Base-by-base conservation (phyloP, 768 basidiomycete genomes). In the Mycena olivaceomarginata region DNA sequence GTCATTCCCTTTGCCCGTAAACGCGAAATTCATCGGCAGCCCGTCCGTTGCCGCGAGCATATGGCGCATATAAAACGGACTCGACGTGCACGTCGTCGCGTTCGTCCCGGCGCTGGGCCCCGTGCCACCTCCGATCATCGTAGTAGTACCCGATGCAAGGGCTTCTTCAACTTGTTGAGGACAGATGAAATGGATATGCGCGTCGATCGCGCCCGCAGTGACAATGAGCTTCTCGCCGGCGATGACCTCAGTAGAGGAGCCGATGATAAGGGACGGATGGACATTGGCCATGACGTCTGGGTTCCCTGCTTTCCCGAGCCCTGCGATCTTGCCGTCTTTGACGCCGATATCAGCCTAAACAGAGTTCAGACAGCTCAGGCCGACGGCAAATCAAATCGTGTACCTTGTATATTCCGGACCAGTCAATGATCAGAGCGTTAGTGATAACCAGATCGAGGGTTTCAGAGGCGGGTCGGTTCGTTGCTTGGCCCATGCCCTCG, bases 1-100 rank as follows among this genome's bases (percentile, higher is more conserved):
- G 82, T 99, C 98, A 79, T 99, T 99, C 0, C 98, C 98, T 85
- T 98, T 99, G 16, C 98, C 98, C 1, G 98, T 99, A 82, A 99
- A 96, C 2, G 90, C 96, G 84, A 98, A 97, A 83, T 99, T 99
- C 89, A 98, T 93, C 1, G 97, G 92, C 64, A 99, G 85, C 6
- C 91, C 91, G 82, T 99, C 98, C 15, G 96, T 98, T 7, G 98
- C 98, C 0, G 93, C 91, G 69, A 99, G 88, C 98, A 99, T 99
- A 65, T 94, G 92, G 62, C 89, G 88, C 90, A 99, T 93, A 84
- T 98, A 97, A 84, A 95, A 98, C 39, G 93, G 93, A 79, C 94
- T 96, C 0, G 97, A 91, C 0, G 98, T 99, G 82, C 98, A 99
- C 0, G 98, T 98, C 70, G 98, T 99, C 45, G 98, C 98, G 79